A percentile compares a stretch with the other conserved stretches of the same genome.
Evolutionary conservation across 768 basidiomycete genomes (phyloP).

Genomic region (Tylopilus sp.): DNA sequence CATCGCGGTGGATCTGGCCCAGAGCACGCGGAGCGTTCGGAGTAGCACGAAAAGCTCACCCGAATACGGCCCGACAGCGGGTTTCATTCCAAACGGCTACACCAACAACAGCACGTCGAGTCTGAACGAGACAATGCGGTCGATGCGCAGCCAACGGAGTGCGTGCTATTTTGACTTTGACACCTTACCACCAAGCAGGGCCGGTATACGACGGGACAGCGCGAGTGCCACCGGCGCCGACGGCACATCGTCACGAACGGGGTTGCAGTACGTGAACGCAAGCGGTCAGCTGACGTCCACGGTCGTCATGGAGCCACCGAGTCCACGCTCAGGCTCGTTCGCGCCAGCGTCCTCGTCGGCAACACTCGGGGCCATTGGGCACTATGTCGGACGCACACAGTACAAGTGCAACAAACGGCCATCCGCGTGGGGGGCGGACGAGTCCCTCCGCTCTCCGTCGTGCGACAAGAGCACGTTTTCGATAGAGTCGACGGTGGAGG

Average conservation of each 20-base stretch:
- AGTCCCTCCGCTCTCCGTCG: neutral
- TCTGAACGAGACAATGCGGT: conserved; percentile 5
- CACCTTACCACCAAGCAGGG: conserved; percentile 13
- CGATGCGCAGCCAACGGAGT: conserved; percentile 16
- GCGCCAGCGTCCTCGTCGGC: neutral
- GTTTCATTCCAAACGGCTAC: conserved; percentile 24
- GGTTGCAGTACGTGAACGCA: too few species aligned
- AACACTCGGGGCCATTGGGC: neutral
- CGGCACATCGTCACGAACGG: neutral
- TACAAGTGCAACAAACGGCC: conserved; percentile 30
- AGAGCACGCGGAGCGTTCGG: neutral
- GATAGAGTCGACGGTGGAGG: neutral
- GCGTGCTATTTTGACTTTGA: conserved; percentile 29
- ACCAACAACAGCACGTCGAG: conserved; percentile 5
- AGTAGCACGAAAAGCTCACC: neutral
- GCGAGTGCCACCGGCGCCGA: neutral
- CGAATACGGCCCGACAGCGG: conserved; percentile 28
- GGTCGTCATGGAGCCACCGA: neutral
- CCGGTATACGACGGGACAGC: neutral
- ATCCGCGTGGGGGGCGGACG: neutral
- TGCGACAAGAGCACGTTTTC: conserved; percentile 1
- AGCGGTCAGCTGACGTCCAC: too few species aligned
- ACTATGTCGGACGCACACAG: conserved; percentile 22
- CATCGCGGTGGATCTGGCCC: neutral
- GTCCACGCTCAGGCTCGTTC: neutral